A percentile compares a stretch with the other conserved stretches of the same genome.
These are phyloP conservation scores for Erysiphe pulchra DNA, from an alignment of 2,329 filamentous ascomycete genomes.

Conservation along the genomic window DNA sequence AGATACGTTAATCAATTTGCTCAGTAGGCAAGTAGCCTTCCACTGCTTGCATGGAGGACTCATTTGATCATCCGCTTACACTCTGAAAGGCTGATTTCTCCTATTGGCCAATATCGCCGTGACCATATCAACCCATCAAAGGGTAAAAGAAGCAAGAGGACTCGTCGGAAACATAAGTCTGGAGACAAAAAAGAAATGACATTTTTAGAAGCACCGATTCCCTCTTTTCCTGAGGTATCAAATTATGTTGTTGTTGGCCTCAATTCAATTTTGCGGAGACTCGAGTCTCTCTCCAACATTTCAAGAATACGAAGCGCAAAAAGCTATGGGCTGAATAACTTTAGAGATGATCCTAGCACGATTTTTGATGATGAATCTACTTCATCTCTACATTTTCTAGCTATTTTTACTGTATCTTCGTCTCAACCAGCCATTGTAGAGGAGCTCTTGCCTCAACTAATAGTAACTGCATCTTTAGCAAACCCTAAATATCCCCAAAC, in stretches of 20 bases:
- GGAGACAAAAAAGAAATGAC: constrained; percentile 9
- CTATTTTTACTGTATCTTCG: constrained; percentile 31
- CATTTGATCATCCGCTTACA: background rate
- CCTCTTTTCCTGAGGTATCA: constrained; percentile 25
- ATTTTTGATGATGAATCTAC: background rate
- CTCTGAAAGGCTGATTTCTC: constrained; percentile 29
- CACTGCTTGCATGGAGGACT: background rate
- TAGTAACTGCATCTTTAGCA: constrained; percentile 22
- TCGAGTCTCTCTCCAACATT: constrained; percentile 14
- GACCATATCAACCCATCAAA: constrained; percentile 28
- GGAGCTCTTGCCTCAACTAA: constrained; percentile 31
- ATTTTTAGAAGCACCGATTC: constrained; percentile 5
- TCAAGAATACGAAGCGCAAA: background rate
- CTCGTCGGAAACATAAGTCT: constrained; percentile 21
- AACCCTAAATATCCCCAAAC: constrained; percentile 17
- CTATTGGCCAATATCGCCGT: constrained; percentile 34
- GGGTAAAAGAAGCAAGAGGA: constrained; percentile 30
- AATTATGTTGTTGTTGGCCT: constrained; percentile 36
- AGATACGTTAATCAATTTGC: constrained; percentile 36
- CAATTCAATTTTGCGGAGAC: constrained; percentile 31
- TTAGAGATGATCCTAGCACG: background rate
- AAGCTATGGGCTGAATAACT: background rate
- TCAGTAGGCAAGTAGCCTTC: constrained; percentile 28
- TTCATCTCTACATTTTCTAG: constrained; percentile 11
- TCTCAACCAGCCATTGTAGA: constrained; percentile 31